Percentiles rank a stretch among this genome's conserved stretches.
phyloP scores from a whole-genome alignment of 1,284 basidiomycete genomes.

The Leccinum idahoense region DNA sequence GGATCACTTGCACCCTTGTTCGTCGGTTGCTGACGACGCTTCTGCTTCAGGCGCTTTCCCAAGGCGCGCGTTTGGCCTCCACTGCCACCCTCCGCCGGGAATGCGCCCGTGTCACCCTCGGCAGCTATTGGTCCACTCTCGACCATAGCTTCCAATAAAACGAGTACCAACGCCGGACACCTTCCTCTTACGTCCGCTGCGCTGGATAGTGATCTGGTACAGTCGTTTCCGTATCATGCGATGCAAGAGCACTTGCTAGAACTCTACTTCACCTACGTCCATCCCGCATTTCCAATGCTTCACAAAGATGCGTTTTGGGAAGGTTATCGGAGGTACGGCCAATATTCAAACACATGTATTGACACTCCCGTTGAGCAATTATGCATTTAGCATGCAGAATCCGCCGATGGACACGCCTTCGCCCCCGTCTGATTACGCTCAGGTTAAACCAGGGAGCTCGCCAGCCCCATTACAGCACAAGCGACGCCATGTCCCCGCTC shows the following conservation, averaged over 20 bases:
- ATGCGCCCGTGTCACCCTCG: slow-evolving; percentile 13
- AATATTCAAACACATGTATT: not conserved
- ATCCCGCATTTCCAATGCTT: slow-evolving; percentile 68
- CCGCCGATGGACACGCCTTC: slow-evolving; percentile 26
- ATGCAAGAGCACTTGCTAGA: slow-evolving; percentile 67
- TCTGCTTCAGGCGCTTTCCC: slow-evolving; percentile 41
- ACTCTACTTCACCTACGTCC: slow-evolving; percentile 77
- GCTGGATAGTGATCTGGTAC: slow-evolving; percentile 35
- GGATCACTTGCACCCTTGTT: not conserved
- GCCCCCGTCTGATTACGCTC: slow-evolving; percentile 27
- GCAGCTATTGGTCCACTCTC: slow-evolving; percentile 3
- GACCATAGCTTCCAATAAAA: slow-evolving; percentile 5
- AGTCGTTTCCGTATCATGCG: slow-evolving; percentile 45
- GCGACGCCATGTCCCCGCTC: slow-evolving; percentile 52
- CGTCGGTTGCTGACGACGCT: not conserved
- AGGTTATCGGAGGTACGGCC: slow-evolving; percentile 44
- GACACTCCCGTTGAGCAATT: not conserved
- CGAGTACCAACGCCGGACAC: slow-evolving; percentile 5
- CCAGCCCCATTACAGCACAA: slow-evolving; percentile 37
- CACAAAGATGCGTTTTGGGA: slow-evolving; percentile 69
- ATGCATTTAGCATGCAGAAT: slow-evolving; percentile 21
- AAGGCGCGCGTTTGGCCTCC: slow-evolving; percentile 68
- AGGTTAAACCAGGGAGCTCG: slow-evolving; percentile 24
- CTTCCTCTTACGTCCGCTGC: slow-evolving; percentile 13
- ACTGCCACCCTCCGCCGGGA: slow-evolving; percentile 33